Percentiles rank a stretch among this genome's conserved stretches.
Evolutionary conservation across 2,329 filamentous ascomycete genomes (phyloP).

Genomic region (Parascedosporium putredinis): DNA sequence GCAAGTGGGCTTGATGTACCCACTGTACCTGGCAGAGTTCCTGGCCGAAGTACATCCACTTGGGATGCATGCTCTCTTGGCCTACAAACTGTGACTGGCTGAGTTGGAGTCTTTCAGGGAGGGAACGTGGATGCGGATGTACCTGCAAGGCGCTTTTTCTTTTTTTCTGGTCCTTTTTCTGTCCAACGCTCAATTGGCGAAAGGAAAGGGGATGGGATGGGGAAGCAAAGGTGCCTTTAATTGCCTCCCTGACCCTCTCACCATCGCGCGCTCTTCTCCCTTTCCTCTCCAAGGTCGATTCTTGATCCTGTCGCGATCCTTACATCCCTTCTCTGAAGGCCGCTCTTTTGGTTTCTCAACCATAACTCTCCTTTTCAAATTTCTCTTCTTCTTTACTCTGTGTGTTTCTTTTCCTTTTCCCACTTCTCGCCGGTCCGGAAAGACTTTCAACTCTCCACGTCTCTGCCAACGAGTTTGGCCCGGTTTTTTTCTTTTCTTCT

Average conservation of each 20-base stretch:
- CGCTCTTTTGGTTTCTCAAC: background rate
- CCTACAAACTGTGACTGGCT: too few relatives aligned
- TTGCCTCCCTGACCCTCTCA: constrained; percentile 17
- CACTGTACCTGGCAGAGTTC: background rate
- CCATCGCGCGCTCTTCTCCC: constrained; percentile 14
- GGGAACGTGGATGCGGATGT: too few relatives aligned
- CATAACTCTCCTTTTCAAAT: constrained; percentile 3
- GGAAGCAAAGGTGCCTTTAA: constrained; percentile 10
- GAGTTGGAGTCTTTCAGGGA: too few relatives aligned
- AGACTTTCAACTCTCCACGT: background rate
- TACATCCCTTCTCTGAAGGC: background rate
- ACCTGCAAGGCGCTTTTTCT: too few relatives aligned
- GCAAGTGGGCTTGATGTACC: background rate
- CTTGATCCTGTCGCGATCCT: constrained; percentile 15
- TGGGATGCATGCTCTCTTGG: too few relatives aligned
- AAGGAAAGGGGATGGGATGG: too few relatives aligned
- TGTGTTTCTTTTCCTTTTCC: background rate
- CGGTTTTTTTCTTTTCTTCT: too few relatives aligned
- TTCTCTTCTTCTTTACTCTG: background rate
- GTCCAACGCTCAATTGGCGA: too few relatives aligned
- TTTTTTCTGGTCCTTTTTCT: too few relatives aligned
- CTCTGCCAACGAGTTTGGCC: too few relatives aligned
- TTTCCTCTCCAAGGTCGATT: constrained; percentile 18
- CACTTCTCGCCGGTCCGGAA: constrained; percentile 2
- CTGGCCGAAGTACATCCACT: background rate